Evolutionary conservation across 495 filamentous ascomycete species (phyloP), one percentile per base, ranked within the genome.

Genomic region (Collariella sp.): DNA sequence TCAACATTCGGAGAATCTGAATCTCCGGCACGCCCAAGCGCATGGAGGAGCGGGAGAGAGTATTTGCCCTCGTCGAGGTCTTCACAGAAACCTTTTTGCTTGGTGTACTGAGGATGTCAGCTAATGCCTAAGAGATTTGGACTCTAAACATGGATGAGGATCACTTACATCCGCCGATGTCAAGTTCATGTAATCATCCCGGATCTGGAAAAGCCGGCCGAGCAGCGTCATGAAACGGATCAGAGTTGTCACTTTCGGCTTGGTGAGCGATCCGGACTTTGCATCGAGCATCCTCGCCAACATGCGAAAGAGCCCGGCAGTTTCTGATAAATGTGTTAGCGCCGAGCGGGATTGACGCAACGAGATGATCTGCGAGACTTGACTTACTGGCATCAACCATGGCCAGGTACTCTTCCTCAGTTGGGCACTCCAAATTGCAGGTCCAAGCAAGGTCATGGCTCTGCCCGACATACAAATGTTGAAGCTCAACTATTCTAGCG

Each of bases 371-470:
- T 22, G 11, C 13, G 40, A 31, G 20, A 0, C 11, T 0, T 9
- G 1, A 41, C 64, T 46, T 44, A 64, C 63, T 93, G 66, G 90
- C 90, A 46, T 81, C 83, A 11, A 95, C 87, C 90, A 95, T 95
- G 60, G 91, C 87, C 3, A 95, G 73, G 67, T 95, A 95, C 57
- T 95, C 90, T 46, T 87, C 85, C 63, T 91, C 87, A 16, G 76
- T 85, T 13, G 89, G 89, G 62, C 86, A 90, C 22, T 79, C 87
- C 55, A 91, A 68, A 7, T 85, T 86, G 62, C 89, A 84, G 11
- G 88, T 80, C 90, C 90, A 95, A 70, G 85, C 88, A 36, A 95
- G 74, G 59, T 95, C 89, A 82, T 91, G 88, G 34, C 89, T 87
- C 61, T 95, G 89, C 3, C 90, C 89, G 12, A 88, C 72, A 64